Base-by-base conservation (phyloP, 1,139 yeast genomes). In the Protomyces arabidopsidicola region DNA sequence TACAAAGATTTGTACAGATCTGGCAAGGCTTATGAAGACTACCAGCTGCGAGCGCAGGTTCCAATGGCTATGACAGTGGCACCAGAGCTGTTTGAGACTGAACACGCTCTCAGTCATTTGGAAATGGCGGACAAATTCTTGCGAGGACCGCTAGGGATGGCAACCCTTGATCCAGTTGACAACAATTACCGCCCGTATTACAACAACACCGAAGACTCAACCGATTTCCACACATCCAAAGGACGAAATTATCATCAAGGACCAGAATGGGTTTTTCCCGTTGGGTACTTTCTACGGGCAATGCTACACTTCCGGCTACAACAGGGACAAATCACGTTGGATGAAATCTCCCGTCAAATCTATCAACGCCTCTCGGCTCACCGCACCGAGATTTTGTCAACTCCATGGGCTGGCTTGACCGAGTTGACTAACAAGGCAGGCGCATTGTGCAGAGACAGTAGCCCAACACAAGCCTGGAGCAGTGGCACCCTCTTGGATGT, bases 181-280 rank as follows among this genome's bases (percentile, higher is more conserved):
- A 82, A 85, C 78, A 90, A 93, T 75, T 93, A 93, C 75, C 82
- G 95, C 66, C 98, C 98, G 0, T 83, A 88, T 76, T 93, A 93
- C 75, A 78, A 79, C 70, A 93, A 93, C 73, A 78, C 91, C 59
- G 86, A 83, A 56, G 98, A 93, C 71, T 84, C 83, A 62, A 83
- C 81, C 8, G 97, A 93, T 74, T 93, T 90, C 79, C 90, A 95
- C 0, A 90, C 98, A 0, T 81, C 98, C 4, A 90, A 90, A 75
- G 98, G 98, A 20, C 82, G 98, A 71, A 93, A 93, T 75, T 93
- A 93, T 74, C 98, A 93, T 75, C 98, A 93, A 76, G 98, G 98
- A 1, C 98, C 98, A 1, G 98, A 93, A 74, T 93, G 98, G 98
- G 86, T 88, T 24, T 93, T 98, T 97, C 84, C 86, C 67, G 80